phyloP scores from a whole-genome alignment of 2,329 filamentous ascomycete species.

The Davidsoniella virescens region DNA sequence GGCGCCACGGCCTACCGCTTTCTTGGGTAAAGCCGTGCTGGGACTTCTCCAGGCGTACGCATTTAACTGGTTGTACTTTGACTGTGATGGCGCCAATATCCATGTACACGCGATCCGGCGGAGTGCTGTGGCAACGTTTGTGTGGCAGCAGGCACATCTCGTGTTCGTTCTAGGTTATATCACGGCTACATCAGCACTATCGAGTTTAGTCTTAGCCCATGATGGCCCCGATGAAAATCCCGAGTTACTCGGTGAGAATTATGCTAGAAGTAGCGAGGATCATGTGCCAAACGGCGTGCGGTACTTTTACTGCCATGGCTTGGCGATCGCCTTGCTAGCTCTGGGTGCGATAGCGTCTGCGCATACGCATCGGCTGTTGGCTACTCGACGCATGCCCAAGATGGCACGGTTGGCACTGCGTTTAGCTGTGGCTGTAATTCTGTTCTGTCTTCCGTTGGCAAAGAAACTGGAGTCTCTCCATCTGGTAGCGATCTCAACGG shows the following conservation, averaged over 20 bases:
- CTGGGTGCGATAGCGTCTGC: conserved; percentile 38
- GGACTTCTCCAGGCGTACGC: conserved; percentile 40
- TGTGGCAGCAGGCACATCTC: conserved; percentile 41
- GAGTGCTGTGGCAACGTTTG: conserved; percentile 27
- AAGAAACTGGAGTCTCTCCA: conserved; percentile 28
- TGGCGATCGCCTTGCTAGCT: conserved; percentile 36
- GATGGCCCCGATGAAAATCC: too few species aligned
- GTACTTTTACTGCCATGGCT: conserved; percentile 49
- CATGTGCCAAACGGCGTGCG: conserved; percentile 37
- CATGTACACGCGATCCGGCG: conserved; percentile 45
- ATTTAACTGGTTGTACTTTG: conserved; percentile 49
- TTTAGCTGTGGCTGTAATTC: conserved; percentile 29
- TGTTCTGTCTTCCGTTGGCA: conserved; percentile 39
- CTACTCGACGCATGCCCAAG: conserved; percentile 33
- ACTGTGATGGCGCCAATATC: conserved; percentile 41
- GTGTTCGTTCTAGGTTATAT: conserved; percentile 49
- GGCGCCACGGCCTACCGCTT: conserved; percentile 36
- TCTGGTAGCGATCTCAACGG: conserved; percentile 29
- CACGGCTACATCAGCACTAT: conserved; percentile 40
- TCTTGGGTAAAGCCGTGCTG: conserved; percentile 46
- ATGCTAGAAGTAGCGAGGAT: conserved; percentile 30
- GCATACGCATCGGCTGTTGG: conserved; percentile 38
- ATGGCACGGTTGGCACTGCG: conserved; percentile 35
- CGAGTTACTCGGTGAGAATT: conserved; percentile 21
- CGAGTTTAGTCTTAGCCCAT: conserved; percentile 40